phyloP scores from a whole-genome alignment of 768 basidiomycete species.

The Termitomyces sp. region DNA sequence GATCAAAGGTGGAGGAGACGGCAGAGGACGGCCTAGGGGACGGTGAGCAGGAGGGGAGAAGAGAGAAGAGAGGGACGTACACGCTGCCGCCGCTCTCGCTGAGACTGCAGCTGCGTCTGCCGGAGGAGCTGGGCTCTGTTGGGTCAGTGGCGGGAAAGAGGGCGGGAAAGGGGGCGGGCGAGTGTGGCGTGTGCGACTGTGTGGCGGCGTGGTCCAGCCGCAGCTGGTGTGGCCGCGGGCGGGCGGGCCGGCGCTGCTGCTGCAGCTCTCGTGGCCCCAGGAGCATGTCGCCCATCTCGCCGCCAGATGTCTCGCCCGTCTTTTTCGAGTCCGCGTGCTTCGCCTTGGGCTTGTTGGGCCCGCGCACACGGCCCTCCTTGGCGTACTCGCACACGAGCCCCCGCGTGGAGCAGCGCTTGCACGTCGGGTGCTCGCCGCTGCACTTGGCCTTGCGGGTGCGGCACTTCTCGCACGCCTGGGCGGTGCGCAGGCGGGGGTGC shows the following conservation, averaged over 20 bases:
- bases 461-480: slow-evolving; percentile 74
- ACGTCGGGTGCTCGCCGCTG: slow-evolving; percentile 64
- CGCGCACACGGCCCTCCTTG: slow-evolving; percentile 57
- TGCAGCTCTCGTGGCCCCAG: neutral
- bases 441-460: slow-evolving; percentile 74
- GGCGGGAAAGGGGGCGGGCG: neutral
- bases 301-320: neutral
- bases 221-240: neutral
- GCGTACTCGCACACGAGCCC: slow-evolving; percentile 64
- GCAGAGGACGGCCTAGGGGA: neutral
- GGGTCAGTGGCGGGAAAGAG: neutral
- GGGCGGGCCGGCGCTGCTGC: neutral
- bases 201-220: neutral
- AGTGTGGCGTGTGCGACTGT: neutral
- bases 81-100: slow-evolving; percentile 8
- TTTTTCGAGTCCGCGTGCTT: slow-evolving; percentile 5
- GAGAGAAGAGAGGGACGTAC: neutral
- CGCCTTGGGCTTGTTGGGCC: slow-evolving; percentile 52
- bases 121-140: neutral
- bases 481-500: slow-evolving; percentile 60
- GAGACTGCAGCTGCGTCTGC: slow-evolving; percentile 1
- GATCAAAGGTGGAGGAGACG: slow-evolving; percentile 8
- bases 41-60: too few species aligned
- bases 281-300: neutral
- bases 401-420: slow-evolving; percentile 56